Conservation (phyloP, 768 basidiomycete genomes). For the Kwoniella newhampshirensis region DNA sequence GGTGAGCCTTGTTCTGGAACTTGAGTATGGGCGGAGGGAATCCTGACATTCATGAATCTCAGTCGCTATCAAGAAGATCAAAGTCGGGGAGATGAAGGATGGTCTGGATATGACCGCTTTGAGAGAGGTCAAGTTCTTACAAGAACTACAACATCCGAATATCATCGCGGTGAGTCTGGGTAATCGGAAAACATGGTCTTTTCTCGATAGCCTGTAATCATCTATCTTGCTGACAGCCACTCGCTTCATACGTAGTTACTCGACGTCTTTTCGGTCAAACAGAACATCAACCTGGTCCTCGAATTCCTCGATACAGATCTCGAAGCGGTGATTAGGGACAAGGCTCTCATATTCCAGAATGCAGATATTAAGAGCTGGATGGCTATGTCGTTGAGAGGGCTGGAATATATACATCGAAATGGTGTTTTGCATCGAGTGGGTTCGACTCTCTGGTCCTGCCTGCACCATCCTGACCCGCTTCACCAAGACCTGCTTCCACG, state of each 20-base stretch:
- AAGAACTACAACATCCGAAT: constrained; percentile 90
- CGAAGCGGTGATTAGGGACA: constrained; percentile 94
- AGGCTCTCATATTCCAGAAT: constrained; percentile 83
- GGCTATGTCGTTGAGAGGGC: constrained; percentile 93
- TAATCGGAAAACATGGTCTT: not conserved
- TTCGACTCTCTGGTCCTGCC: constrained; percentile 4
- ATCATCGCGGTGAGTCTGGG: constrained; percentile 73
- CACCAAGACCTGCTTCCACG: too few species aligned
- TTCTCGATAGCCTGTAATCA: too few species aligned
- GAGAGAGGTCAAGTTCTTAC: constrained; percentile 93
- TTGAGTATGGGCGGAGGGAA: too few species aligned
- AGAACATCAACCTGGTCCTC: constrained; percentile 92
- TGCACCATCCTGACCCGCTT: not conserved
- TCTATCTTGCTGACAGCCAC: too few species aligned
- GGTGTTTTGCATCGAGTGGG: constrained; percentile 87
- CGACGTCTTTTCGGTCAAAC: constrained; percentile 94
- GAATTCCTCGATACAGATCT: constrained; percentile 96
- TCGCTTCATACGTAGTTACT: constrained; percentile 84
- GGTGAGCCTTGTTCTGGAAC: constrained; percentile 24
- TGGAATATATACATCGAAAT: constrained; percentile 98
- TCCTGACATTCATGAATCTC: too few species aligned
- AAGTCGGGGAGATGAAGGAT: constrained; percentile 93
- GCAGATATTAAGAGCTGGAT: constrained; percentile 99
- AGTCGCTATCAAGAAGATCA: constrained; percentile 98
- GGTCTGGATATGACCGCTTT: constrained; percentile 99